Percentiles rank a stretch among this genome's conserved stretches.
Evolutionary conservation across 345 rosid species (phyloP).

Genomic region (Lagerstroemia speciosa): DNA sequence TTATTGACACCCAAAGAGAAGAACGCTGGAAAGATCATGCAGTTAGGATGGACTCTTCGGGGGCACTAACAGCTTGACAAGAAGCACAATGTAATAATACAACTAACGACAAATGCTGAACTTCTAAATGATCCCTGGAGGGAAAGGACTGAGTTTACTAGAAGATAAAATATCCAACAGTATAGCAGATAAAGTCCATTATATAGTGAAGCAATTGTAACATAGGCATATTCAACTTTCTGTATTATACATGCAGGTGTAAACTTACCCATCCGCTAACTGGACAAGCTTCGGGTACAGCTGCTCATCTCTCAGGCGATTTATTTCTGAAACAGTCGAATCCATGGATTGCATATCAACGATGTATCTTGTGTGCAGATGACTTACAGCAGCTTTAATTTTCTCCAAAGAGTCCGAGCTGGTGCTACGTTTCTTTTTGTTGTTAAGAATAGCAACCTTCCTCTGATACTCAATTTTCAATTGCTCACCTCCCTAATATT

Average conservation of each 20-base stretch:
- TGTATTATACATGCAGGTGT: not conserved
- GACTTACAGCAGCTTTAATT: conserved; percentile 80
- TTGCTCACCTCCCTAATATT: conserved; percentile 71
- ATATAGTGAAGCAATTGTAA: no score
- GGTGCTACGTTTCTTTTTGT: conserved; percentile 61
- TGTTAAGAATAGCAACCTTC: conserved; percentile 65
- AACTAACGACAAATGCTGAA: no score
- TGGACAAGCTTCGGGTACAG: conserved; percentile 71
- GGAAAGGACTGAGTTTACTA: no score
- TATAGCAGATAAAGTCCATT: no score
- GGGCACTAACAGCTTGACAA: no score
- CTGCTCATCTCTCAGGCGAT: conserved; percentile 81
- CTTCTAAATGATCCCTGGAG: no score
- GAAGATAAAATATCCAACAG: no score
- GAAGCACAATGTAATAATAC: no score
- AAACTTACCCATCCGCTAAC: conserved; percentile 80
- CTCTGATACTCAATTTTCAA: conserved; percentile 86
- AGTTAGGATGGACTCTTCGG: no score
- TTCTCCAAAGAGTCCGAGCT: conserved; percentile 77
- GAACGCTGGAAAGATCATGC: no score
- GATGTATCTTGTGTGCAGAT: conserved; percentile 89
- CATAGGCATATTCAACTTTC: not conserved
- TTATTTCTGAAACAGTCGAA: conserved; percentile 88
- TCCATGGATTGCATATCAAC: conserved; percentile 99
- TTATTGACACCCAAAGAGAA: no score